phyloP scores from a whole-genome alignment of 805 yeast genomes.

The Kodamaea fukazawae region DNA sequence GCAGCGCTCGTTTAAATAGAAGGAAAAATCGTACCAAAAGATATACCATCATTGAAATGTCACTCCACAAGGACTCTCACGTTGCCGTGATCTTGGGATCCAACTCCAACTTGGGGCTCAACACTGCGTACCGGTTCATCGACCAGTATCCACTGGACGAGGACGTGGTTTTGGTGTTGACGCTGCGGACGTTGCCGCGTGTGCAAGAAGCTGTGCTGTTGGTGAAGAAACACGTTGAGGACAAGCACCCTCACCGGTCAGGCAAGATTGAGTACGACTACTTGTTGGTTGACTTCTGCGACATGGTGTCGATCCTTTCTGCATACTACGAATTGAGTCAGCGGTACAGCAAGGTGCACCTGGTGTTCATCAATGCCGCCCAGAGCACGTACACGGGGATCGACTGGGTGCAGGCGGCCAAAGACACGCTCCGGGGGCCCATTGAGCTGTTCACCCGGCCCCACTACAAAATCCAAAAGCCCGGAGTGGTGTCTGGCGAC shows the following conservation, averaged over 20 bases:
- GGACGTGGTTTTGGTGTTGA: conserved; percentile 75
- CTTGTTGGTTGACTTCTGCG: conserved; percentile 80
- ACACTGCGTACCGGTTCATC: conserved; percentile 77
- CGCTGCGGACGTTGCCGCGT: conserved; percentile 84
- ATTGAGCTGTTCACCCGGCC: conserved; percentile 86
- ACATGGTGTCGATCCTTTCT: conserved; percentile 78
- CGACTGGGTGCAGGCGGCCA: conserved; percentile 77
- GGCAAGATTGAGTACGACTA: conserved; percentile 82
- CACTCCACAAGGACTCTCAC: conserved; percentile 19
- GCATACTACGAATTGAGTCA: conserved; percentile 70
- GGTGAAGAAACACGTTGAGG: conserved; percentile 36
- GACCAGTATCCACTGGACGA: conserved; percentile 52
- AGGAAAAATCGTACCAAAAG: not conserved
- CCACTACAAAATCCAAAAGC: conserved; percentile 75
- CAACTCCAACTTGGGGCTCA: conserved; percentile 73
- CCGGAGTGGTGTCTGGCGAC: conserved; percentile 74
- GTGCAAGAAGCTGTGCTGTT: conserved; percentile 68
- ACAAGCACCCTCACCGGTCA: conserved; percentile 33
- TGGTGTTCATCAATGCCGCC: conserved; percentile 83
- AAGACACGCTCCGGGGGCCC: conserved; percentile 65
- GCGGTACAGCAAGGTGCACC: conserved; percentile 68
- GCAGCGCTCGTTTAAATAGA: not conserved
- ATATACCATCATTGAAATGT: conserved; percentile 7
- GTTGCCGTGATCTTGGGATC: conserved; percentile 45
- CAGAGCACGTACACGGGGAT: conserved; percentile 85